Evolutionary conservation across 169 alveolate species (phyloP), one percentile per base, ranked within the genome.

Genomic region (Theileria orientalis): DNA sequence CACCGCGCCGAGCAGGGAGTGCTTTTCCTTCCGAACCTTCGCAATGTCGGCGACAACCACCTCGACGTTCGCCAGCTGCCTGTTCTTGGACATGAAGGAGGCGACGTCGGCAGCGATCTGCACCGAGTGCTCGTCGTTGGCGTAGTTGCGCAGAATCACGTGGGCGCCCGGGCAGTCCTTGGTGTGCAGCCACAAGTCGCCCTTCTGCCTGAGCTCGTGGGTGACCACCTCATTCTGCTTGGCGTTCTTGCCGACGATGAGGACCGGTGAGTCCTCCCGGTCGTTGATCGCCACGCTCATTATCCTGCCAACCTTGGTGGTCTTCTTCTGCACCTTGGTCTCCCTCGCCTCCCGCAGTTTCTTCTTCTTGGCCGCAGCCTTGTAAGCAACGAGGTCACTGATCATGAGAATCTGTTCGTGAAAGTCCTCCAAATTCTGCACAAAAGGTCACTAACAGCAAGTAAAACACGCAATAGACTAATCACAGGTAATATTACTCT

Each of bases 31-130:
- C 23, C 42, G 51, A 3, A 87, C 91, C 44, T 87, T 83, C 47
- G 83, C 86, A 44, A 86, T 85, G 25, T 73, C 66, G 37, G 93
- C 83, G 56, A 69, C 83, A 23, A 83, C 70, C 27, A 87, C 91
- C 19, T 76, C 69, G 16, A 82, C 89, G 30, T 51, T 47, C 13
- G 51, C 83, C 27, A 44, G 44, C 27, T 64, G 42, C 37, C 78
- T 74, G 30, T 85, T 83, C 83, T 87, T 87, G 46, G 93, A 87
- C 35, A 72, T 74, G 37, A 80, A 84, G 41, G 90, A 78, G 32
- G 93, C 93, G 47, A 87, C 73, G 64, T 87, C 89, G n/a, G 93
- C 93, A 35, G 93, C 93, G 29, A 83, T 70, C 63, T 87, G 88
- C 32, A 87, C 33, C 6, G 86, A 83, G 16, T 87, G 86, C 23